A percentile compares a stretch with the other conserved stretches of the same genome.
phyloP scores from a whole-genome alignment of 225 moss, liverwort and hornwort species.

The Thuidium tamariscinum region DNA sequence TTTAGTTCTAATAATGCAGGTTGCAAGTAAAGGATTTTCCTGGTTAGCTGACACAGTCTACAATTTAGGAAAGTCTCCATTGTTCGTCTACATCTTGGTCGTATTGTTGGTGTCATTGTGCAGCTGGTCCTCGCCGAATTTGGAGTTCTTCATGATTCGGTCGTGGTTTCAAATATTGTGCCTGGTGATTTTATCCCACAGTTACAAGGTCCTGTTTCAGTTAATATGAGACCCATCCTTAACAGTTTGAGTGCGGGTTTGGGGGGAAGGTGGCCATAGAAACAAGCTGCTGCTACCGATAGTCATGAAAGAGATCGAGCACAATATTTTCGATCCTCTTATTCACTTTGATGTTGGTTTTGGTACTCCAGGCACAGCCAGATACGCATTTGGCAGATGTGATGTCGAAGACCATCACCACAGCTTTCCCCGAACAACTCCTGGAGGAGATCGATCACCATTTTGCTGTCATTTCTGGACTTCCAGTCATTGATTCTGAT shows the following conservation, averaged over 20 bases:
- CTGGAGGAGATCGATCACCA: constrained; percentile 59
- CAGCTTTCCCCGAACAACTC: constrained; percentile 56
- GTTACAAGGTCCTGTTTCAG: neutral
- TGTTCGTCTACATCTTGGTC: neutral
- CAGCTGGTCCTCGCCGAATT: neutral
- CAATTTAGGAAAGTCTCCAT: neutral
- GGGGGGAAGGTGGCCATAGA: neutral
- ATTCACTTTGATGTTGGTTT: constrained; percentile 6
- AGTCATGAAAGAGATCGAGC: neutral
- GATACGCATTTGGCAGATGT: constrained; percentile 74
- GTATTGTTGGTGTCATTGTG: neutral
- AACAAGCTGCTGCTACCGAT: neutral
- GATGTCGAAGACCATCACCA: constrained; percentile 81
- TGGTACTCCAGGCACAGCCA: constrained; percentile 71
- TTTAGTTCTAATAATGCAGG: neutral
- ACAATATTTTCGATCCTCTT: neutral
- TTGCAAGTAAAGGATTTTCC: neutral
- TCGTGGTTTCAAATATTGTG: neutral
- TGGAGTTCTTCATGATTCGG: neutral
- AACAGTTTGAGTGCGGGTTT: neutral
- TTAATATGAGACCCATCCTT: neutral
- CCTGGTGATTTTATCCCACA: neutral
- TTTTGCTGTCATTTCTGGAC: constrained; percentile 59
- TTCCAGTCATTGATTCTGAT: constrained; percentile 66
- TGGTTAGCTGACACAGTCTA: neutral